A percentile compares a stretch with the other conserved stretches of the same genome.
Conservation (phyloP, 108 stramenopile species). For the Stephanodiscus triporus region DNA sequence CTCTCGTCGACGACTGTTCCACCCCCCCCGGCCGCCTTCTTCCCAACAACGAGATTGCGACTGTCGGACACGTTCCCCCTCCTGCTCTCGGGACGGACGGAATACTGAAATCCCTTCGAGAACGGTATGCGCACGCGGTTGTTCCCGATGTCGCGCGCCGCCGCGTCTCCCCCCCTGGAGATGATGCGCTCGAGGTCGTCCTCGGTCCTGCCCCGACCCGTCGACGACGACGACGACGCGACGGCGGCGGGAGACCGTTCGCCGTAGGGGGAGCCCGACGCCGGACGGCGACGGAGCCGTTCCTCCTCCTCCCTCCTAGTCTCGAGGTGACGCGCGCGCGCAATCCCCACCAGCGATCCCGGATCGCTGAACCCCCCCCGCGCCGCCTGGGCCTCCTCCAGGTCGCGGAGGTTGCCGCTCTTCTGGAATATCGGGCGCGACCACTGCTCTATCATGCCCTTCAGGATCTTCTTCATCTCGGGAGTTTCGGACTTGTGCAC, state of each 20-base stretch:
- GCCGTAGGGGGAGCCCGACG: too few relatives aligned
- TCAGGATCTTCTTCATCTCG: constrained; percentile 72
- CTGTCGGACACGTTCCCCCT: constrained; percentile 57
- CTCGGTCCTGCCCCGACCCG: constrained; percentile 22
- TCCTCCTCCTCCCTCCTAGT: constrained; percentile 17
- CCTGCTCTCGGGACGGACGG: constrained; percentile 69
- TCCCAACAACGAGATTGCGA: constrained; percentile 56
- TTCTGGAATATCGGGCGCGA: constrained; percentile 91
- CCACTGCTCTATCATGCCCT: constrained; percentile 87
- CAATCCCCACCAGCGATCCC: constrained; percentile 52
- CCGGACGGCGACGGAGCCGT: constrained; percentile 2
- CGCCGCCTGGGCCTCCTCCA: constrained; percentile 70
- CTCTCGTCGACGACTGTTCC: constrained; percentile 52
- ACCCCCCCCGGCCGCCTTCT: constrained; percentile 44
- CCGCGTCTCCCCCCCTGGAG: neutral
- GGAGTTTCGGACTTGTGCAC: constrained; percentile 88
- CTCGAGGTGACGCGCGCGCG: constrained; percentile 20
- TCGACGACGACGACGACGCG: constrained; percentile 1
- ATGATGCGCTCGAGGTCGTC: constrained; percentile 53
- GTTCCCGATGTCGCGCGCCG: constrained; percentile 44
- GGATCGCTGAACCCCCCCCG: constrained; percentile 51
- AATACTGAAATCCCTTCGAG: constrained; percentile 84
- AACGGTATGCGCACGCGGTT: constrained; percentile 88
- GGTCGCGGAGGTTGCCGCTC: constrained; percentile 86
- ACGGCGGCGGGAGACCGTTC: too few relatives aligned